Conservation (phyloP, 2,329 filamentous ascomycete genomes). For the Paraphoma chrysanthemicola region DNA sequence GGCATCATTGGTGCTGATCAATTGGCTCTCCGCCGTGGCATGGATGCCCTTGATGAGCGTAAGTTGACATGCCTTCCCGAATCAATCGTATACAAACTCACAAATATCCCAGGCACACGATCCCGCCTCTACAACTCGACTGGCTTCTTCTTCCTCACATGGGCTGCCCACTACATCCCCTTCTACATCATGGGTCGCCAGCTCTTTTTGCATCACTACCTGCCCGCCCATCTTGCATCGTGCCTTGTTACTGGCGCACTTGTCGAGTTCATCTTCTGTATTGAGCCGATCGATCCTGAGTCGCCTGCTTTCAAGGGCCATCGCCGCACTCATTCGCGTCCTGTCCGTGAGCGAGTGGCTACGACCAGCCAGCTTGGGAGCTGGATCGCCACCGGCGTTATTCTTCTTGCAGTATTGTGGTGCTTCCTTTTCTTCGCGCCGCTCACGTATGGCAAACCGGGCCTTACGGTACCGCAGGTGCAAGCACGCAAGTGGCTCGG, state of each 20-base stretch:
- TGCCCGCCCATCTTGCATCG: slow-evolving; percentile 92
- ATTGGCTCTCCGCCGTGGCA: slow-evolving; percentile 86
- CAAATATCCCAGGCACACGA: slow-evolving; percentile 70
- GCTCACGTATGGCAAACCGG: slow-evolving; percentile 93
- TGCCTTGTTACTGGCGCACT: slow-evolving; percentile 88
- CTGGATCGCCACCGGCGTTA: slow-evolving; percentile 79
- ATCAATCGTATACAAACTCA: slow-evolving; percentile 9
- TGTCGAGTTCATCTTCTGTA: slow-evolving; percentile 94
- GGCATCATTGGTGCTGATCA: slow-evolving; percentile 94
- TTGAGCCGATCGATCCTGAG: slow-evolving; percentile 70
- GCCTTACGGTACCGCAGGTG: slow-evolving; percentile 79
- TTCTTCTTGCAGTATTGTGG: slow-evolving; percentile 72
- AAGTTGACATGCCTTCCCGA: slow-evolving; percentile 57
- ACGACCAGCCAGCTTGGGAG: slow-evolving; percentile 77
- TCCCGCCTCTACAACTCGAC: slow-evolving; percentile 97
- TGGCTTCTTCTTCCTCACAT: slow-evolving; percentile 98
- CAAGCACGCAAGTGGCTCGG: slow-evolving; percentile 90
- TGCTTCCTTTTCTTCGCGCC: slow-evolving; percentile 95
- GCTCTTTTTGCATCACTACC: slow-evolving; percentile 96
- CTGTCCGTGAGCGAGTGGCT: slow-evolving; percentile 81
- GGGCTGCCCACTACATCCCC: slow-evolving; percentile 96
- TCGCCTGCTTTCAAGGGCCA: slow-evolving; percentile 44
- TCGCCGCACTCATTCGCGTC: slow-evolving; percentile 63
- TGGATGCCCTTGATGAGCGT: slow-evolving; percentile 94
- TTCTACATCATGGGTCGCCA: slow-evolving; percentile 99